Conservation (phyloP, 352 stramenopile genomes). For the Phytophthora tubulina region DNA sequence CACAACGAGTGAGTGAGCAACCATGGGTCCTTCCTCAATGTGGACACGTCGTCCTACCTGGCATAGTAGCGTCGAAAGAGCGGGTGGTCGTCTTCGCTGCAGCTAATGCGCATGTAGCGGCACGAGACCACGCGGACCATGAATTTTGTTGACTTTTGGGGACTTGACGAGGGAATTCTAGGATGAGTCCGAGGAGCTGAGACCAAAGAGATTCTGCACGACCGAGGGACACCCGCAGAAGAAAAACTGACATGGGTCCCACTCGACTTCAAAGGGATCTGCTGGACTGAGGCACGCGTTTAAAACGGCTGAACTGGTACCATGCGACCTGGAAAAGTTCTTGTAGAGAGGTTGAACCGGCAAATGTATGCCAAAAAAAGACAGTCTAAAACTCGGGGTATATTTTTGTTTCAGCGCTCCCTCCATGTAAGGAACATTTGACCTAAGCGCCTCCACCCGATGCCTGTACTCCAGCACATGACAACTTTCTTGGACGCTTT, state of each 20-base stretch:
- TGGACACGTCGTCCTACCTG: conserved; percentile 27
- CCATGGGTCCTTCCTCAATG: background rate
- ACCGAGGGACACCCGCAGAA: background rate
- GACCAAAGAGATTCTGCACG: background rate
- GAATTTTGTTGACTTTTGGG: background rate
- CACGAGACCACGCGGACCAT: conserved; percentile 33
- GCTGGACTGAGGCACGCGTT: too few species aligned
- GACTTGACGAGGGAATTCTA: background rate
- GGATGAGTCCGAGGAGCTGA: too few species aligned
- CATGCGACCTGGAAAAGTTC: background rate
- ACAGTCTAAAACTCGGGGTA: background rate
- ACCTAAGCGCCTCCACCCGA: background rate
- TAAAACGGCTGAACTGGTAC: background rate
- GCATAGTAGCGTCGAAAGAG: conserved; percentile 45
- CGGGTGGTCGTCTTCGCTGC: conserved; percentile 39
- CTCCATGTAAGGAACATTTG: background rate
- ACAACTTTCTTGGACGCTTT: too few species aligned
- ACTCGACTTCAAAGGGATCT: background rate
- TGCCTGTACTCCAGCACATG: too few species aligned
- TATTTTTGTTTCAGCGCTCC: background rate
- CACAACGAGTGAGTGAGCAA: background rate
- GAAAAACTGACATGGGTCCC: background rate
- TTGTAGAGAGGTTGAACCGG: background rate
- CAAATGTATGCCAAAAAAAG: background rate
- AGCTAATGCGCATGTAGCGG: conserved; percentile 38